Percentiles rank a stretch among this genome's conserved stretches.
These are phyloP conservation scores for Ceraceosorus guamensis DNA, from an alignment of 1,284 basidiomycete species.

Conservation along the genomic window DNA sequence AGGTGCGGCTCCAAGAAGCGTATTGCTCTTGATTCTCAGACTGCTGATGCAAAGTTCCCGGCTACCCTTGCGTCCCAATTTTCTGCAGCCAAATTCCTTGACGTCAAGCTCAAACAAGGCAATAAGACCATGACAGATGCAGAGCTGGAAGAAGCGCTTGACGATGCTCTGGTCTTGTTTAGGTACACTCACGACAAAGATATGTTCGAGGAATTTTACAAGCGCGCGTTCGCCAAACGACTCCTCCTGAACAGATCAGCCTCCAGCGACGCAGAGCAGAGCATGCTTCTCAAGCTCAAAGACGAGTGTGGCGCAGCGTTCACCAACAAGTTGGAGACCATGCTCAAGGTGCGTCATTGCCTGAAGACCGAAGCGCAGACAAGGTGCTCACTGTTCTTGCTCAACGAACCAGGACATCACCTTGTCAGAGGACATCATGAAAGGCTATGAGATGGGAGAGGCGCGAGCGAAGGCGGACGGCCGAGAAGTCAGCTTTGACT, in stretches of 20 bases:
- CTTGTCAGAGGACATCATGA: constrained; percentile 64
- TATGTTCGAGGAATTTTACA: constrained; percentile 73
- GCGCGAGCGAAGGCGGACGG: neutral
- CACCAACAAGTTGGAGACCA: constrained; percentile 70
- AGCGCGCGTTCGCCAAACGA: constrained; percentile 78
- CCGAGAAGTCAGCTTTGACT: constrained; percentile 38
- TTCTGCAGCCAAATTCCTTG: constrained; percentile 68
- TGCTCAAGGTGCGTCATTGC: constrained; percentile 59
- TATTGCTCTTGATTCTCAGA: neutral
- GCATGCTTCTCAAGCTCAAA: constrained; percentile 79
- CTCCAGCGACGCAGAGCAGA: constrained; percentile 81
- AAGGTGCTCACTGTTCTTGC: neutral
- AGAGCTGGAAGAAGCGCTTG: constrained; percentile 64
- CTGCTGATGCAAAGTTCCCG: neutral
- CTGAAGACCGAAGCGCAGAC: neutral
- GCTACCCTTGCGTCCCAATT: neutral
- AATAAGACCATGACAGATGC: constrained; percentile 66
- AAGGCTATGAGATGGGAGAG: constrained; percentile 49
- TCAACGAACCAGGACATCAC: constrained; percentile 55
- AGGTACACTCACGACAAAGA: constrained; percentile 62
- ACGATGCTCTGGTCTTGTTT: constrained; percentile 73
- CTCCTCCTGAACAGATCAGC: constrained; percentile 78
- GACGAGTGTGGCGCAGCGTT: constrained; percentile 87
- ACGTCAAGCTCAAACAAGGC: constrained; percentile 75
- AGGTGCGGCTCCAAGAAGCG: constrained; percentile 37